Base-by-base conservation (phyloP, 768 basidiomycete species). In the Mycena alexandri region DNA sequence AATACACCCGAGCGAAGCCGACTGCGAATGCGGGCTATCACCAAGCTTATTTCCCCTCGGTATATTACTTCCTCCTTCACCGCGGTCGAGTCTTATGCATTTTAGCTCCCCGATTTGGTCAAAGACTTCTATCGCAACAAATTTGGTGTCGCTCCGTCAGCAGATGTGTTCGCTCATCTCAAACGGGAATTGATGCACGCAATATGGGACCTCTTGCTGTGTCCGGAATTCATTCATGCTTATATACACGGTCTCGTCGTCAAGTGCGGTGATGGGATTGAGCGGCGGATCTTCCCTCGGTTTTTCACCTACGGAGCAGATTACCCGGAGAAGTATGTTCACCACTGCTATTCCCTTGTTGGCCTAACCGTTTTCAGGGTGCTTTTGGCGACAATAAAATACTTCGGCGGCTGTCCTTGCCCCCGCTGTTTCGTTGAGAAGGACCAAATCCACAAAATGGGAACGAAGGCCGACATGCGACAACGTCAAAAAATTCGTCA, bases 31-130 rank as follows among this genome's bases (percentile, higher is more conserved):
- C 75, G 3, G 73, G 73, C 24, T 77, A 81, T 41, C 79, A 79
- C 46, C 16, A 80, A 11, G 79, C 76, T 7, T 81, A 80, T 61
- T 72, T 83, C 48, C 76, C 76, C 0, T 70, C 71, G 13, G 79
- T 79, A 64, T 51, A 71, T 57, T 51, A n/a, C n/a, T 65, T 33
- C 16, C 13, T 24, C 19, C 16, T 33, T 21, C 25, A 19, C 5
- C 43, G 16, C 43, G 38, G 41, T 5, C 21, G 41, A 54, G n/a
- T 22, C 22, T 34, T 46, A 5, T 17, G 34, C 34, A 36, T n/a
- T 52, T 24, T 25, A 78, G 75, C 72, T 79, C 12, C 75, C 72
- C 1, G 74, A 74, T 33, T 21, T 57, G 0, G 19, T 79, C 8
- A 73, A 76, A 25, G 75, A 76, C 43, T 65, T 63, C 29, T 75